These are phyloP conservation scores for Lodderomyces parapsilosis DNA, from an alignment of 1,139 yeast genomes.

Conservation along the genomic window DNA sequence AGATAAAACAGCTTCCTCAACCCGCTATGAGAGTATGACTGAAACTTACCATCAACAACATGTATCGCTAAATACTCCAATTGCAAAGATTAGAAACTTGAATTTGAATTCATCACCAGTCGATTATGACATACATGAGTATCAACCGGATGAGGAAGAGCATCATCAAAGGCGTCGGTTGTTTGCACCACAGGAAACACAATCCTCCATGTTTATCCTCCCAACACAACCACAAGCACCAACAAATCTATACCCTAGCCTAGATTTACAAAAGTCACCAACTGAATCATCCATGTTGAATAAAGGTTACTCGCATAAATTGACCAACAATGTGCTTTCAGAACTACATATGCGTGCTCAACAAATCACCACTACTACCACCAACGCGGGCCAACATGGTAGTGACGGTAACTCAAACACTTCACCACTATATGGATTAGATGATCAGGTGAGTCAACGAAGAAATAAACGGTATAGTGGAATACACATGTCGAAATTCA, in stretches of 20 bases:
- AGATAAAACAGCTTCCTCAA: not conserved
- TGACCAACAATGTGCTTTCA: conserved; percentile 40
- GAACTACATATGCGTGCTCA: conserved; percentile 39
- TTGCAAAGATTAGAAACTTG: conserved; percentile 35
- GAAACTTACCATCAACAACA: conserved; percentile 2
- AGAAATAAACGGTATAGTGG: conserved; percentile 32
- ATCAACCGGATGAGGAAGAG: not conserved
- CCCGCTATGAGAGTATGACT: conserved; percentile 2
- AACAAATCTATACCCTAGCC: conserved; percentile 17
- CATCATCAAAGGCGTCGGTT: not conserved
- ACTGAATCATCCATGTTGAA: conserved; percentile 28
- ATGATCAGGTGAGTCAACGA: conserved; percentile 8
- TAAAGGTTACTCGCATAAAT: conserved; percentile 41
- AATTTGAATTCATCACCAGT: conserved; percentile 31
- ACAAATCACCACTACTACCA: conserved; percentile 29
- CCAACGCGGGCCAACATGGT: conserved; percentile 8
- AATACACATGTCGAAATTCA: conserved; percentile 33
- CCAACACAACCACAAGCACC: conserved; percentile 6
- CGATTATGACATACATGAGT: not conserved
- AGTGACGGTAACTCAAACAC: conserved; percentile 9
- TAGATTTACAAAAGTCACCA: conserved; percentile 13
- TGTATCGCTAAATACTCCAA: conserved; percentile 37
- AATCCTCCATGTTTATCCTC: not conserved
- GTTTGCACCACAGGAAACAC: not conserved
- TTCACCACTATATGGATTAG: conserved; percentile 8